Conservation (phyloP, 805 yeast genomes). For the Metschnikowia santaceciliae region DNA sequence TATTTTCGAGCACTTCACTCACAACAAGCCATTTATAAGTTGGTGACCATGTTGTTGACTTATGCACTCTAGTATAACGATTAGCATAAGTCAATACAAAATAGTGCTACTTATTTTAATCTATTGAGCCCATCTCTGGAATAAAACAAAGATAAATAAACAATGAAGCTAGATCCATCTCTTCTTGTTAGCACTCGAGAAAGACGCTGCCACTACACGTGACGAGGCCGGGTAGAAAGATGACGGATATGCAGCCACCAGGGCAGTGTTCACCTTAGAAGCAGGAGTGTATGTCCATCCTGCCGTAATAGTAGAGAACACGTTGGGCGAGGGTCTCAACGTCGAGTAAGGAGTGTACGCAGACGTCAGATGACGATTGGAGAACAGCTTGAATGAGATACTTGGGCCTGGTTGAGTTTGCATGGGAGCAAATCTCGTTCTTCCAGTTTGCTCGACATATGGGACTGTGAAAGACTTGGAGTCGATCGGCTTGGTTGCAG, state of each 20-base stretch:
- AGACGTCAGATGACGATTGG: constrained; percentile 63
- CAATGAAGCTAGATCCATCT: constrained; percentile 31
- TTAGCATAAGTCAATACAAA: background rate
- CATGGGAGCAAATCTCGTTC: constrained; percentile 85
- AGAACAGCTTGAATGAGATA: constrained; percentile 65
- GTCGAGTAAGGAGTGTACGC: constrained; percentile 55
- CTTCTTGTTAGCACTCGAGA: constrained; percentile 31
- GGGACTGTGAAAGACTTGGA: constrained; percentile 59
- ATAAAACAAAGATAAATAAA: background rate
- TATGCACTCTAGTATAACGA: no score
- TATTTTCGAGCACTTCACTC: no score
- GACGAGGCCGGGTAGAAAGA: constrained; percentile 59
- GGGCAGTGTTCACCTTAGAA: constrained; percentile 64
- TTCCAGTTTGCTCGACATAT: constrained; percentile 76
- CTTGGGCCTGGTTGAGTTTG: constrained; percentile 77
- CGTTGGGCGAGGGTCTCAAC: constrained; percentile 38
- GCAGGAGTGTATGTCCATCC: constrained; percentile 74
- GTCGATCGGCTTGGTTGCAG: constrained; percentile 21
- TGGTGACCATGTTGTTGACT: no score
- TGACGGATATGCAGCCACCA: constrained; percentile 67
- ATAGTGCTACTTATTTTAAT: background rate
- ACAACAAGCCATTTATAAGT: no score
- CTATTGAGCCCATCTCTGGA: background rate
- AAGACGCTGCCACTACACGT: constrained; percentile 40
- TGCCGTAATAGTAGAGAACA: constrained; percentile 70